Percentiles rank a stretch among this genome's conserved stretches.
phyloP scores from a whole-genome alignment of 495 filamentous ascomycete genomes.

The Trichoderma reesei region DNA sequence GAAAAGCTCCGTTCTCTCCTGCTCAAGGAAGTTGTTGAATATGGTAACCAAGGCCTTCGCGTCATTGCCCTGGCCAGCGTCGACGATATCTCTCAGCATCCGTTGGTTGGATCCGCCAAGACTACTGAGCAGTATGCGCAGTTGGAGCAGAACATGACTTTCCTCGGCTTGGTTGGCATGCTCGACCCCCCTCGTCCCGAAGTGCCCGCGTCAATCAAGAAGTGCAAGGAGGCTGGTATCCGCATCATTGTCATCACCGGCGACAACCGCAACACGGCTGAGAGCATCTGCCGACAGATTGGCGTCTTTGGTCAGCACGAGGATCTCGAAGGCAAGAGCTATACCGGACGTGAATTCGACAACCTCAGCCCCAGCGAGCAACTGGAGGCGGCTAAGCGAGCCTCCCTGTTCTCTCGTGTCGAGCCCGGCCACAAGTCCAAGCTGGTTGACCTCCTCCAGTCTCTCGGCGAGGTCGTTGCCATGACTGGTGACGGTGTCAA shows the following conservation, averaged over 20 bases:
- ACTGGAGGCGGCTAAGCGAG: slow-evolving; percentile 70
- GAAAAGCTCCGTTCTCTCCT: slow-evolving; percentile 58
- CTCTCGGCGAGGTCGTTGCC: slow-evolving; percentile 86
- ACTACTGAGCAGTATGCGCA: slow-evolving; percentile 73
- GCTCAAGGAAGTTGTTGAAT: slow-evolving; percentile 69
- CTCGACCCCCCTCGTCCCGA: slow-evolving; percentile 95
- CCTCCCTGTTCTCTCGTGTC: slow-evolving; percentile 92
- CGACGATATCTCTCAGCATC: slow-evolving; percentile 59
- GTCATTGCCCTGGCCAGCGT: slow-evolving; percentile 86
- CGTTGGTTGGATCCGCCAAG: slow-evolving; percentile 62
- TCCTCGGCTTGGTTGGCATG: slow-evolving; percentile 93
- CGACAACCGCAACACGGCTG: slow-evolving; percentile 94
- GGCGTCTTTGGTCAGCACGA: slow-evolving; percentile 81
- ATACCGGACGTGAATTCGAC: slow-evolving; percentile 91
- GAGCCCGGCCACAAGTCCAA: slow-evolving; percentile 93
- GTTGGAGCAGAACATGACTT: slow-evolving; percentile 86
- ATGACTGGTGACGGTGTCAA: slow-evolving; percentile 99
- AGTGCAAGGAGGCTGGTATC: slow-evolving; percentile 88
- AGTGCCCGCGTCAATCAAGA: slow-evolving; percentile 72
- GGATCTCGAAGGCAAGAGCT: slow-evolving; percentile 84
- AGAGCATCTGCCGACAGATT: slow-evolving; percentile 95
- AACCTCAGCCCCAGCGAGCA: slow-evolving; percentile 68
- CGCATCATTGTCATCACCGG: slow-evolving; percentile 97
- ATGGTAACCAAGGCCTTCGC: slow-evolving; percentile 84
- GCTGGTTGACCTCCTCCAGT: slow-evolving; percentile 92